phyloP scores from a whole-genome alignment of 768 basidiomycete genomes.

The Kwoniella mangroviensis region DNA sequence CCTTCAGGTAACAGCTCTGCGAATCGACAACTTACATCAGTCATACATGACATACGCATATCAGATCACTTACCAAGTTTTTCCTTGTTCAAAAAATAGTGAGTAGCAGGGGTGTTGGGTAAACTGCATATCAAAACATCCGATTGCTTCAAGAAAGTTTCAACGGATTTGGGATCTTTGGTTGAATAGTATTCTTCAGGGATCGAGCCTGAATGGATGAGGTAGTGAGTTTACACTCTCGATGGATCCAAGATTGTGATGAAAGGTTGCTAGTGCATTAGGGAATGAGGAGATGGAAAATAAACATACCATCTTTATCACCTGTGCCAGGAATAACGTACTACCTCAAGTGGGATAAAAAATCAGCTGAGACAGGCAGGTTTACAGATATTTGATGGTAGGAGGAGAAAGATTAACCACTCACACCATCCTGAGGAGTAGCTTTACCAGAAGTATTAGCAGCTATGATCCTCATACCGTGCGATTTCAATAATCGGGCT shows the following conservation, averaged over 20 bases:
- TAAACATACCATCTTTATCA: constrained; percentile 46
- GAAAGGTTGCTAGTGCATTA: not conserved
- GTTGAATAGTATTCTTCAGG: constrained; percentile 52
- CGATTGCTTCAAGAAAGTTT: constrained; percentile 44
- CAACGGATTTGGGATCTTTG: constrained; percentile 35
- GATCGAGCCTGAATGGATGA: constrained; percentile 38
- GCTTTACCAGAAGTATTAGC: constrained; percentile 54
- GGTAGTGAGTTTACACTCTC: not conserved
- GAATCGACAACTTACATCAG: not conserved
- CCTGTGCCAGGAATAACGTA: constrained; percentile 55
- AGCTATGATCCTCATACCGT: constrained; percentile 53
- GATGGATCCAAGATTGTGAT: not conserved
- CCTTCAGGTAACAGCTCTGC: constrained; percentile 51
- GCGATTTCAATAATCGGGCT: constrained; percentile 50
- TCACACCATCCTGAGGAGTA: constrained; percentile 47
- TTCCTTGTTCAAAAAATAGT: constrained; percentile 41
- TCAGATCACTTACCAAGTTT: constrained; percentile 38
- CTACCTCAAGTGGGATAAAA: constrained; percentile 21
- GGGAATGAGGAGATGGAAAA: not conserved
- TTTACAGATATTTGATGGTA: not conserved
- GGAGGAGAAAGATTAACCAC: constrained; percentile 4
- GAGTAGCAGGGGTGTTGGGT: constrained; percentile 47
- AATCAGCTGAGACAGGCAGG: not conserved
- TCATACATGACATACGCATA: not conserved
- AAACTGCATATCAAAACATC: constrained; percentile 53